Conservation (phyloP, 768 basidiomycete genomes). For the Kwoniella heveanensis region DNA sequence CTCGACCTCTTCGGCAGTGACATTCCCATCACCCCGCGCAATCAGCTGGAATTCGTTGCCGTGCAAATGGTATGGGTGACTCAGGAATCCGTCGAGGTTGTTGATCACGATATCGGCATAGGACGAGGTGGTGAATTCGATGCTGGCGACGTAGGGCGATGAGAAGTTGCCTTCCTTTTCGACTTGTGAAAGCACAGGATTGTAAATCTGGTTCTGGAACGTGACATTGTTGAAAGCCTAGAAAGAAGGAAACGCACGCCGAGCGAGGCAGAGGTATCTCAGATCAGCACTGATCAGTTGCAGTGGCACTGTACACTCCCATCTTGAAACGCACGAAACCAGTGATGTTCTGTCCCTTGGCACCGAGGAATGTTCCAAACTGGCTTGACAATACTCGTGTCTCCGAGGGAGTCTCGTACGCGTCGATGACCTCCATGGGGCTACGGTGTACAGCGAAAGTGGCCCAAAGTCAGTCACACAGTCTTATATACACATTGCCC, state of each 20-base stretch:
- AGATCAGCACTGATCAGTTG: too few relatives aligned
- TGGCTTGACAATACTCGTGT: conserved; percentile 21
- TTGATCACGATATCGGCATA: conserved; percentile 38
- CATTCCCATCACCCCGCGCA: conserved; percentile 28
- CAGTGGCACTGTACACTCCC: too few relatives aligned
- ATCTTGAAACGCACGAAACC: conserved; percentile 34
- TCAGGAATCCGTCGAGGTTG: conserved; percentile 32
- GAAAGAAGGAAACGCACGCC: too few relatives aligned
- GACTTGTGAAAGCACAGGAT: conserved; percentile 30
- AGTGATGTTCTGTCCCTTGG: conserved; percentile 16
- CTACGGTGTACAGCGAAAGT: too few relatives aligned
- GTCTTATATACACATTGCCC: too few relatives aligned
- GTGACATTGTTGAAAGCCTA: conserved; percentile 34
- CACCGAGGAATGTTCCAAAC: conserved; percentile 25
- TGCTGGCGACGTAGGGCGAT: conserved; percentile 16
- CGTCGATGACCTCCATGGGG: conserved; percentile 23
- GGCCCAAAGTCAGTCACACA: too few relatives aligned
- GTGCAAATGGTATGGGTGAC: conserved; percentile 41
- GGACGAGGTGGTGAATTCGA: conserved; percentile 20
- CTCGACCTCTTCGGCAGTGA: conserved; percentile 18
- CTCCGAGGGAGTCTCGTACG: conserved; percentile 6
- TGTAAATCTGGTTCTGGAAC: conserved; percentile 33
- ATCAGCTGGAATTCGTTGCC: conserved; percentile 34
- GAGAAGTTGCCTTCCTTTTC: conserved; percentile 18
- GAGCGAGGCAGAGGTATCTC: too few relatives aligned